phyloP scores from a whole-genome alignment of 768 basidiomycete species.

The Tylopilus subfusipes region DNA sequence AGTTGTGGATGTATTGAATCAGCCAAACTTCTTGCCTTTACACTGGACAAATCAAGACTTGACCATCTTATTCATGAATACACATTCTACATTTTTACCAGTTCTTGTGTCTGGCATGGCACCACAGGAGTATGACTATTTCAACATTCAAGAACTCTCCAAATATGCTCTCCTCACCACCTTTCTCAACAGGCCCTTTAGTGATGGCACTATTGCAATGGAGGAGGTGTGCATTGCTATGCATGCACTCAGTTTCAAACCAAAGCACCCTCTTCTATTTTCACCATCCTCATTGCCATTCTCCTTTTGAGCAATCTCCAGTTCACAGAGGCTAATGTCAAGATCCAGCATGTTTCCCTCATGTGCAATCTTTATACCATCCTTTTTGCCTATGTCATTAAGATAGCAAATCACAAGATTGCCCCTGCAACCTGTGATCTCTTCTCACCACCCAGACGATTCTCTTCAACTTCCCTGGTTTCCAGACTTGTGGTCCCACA shows the following conservation, averaged over 20 bases:
- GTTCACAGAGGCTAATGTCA: constrained; percentile 67
- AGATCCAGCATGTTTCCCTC: constrained; percentile 69
- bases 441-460: constrained; percentile 63
- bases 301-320: constrained; percentile 79
- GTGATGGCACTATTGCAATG: constrained; percentile 83
- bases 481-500: constrained; percentile 65
- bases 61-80: constrained; percentile 72
- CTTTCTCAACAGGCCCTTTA: constrained; percentile 83
- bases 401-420: constrained; percentile 80
- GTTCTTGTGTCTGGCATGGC: constrained; percentile 84
- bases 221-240: constrained; percentile 76
- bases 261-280: constrained; percentile 78
- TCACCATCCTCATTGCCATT: constrained; percentile 74
- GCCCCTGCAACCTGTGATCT: constrained; percentile 54
- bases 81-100: constrained; percentile 93
- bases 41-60: constrained; percentile 83
- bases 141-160: constrained; percentile 75
- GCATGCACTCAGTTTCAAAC: constrained; percentile 83
- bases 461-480: constrained; percentile 79
- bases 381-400: constrained; percentile 85
- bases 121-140: constrained; percentile 70
- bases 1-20: constrained; percentile 71
- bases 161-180: constrained; percentile 82
- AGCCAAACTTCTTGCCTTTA: constrained; percentile 78
- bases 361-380: constrained; percentile 85